Conservation (phyloP, 2,329 filamentous ascomycete species). For the Phoma herbarum region DNA sequence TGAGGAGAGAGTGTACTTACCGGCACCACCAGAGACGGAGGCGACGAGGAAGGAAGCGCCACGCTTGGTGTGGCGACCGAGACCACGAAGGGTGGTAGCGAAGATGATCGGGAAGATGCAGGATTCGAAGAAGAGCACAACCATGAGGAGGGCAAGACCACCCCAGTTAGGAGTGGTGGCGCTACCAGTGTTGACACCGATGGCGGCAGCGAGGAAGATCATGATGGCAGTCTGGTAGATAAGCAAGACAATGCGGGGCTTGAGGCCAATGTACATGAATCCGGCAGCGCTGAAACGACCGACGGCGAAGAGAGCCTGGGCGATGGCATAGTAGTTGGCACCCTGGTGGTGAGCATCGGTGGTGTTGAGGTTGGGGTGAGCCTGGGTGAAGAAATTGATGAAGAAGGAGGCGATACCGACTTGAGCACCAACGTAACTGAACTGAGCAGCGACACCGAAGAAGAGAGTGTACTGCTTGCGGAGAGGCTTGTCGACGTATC, state of each 20-base stretch:
- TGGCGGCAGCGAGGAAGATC: slow-evolving; percentile 49
- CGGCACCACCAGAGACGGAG: slow-evolving; percentile 49
- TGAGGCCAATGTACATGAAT: slow-evolving; percentile 47
- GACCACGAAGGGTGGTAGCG: slow-evolving; percentile 47
- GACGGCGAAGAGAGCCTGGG: slow-evolving; percentile 49
- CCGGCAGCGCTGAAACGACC: slow-evolving; percentile 51
- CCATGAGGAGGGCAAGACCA: slow-evolving; percentile 48
- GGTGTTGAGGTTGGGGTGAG: slow-evolving; percentile 40
- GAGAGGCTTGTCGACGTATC: slow-evolving; percentile 68
- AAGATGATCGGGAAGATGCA: slow-evolving; percentile 54
- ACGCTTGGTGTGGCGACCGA: slow-evolving; percentile 53
- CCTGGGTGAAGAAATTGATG: slow-evolving; percentile 52
- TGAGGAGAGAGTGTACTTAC: no score
- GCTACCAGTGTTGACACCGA: slow-evolving; percentile 44
- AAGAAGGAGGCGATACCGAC: slow-evolving; percentile 65
- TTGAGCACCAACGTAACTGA: slow-evolving; percentile 63
- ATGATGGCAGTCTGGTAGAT: slow-evolving; percentile 49
- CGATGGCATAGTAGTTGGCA: slow-evolving; percentile 52
- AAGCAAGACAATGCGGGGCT: slow-evolving; percentile 51
- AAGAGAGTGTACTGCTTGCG: slow-evolving; percentile 64
- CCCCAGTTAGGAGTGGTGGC: slow-evolving; percentile 46
- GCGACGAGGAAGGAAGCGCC: slow-evolving; percentile 51
- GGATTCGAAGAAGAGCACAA: slow-evolving; percentile 52
- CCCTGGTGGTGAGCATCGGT: slow-evolving; percentile 45
- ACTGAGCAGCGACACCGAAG: slow-evolving; percentile 52